Evolutionary conservation across 805 yeast species (phyloP).

Genomic region (Pichia manshurica): DNA sequence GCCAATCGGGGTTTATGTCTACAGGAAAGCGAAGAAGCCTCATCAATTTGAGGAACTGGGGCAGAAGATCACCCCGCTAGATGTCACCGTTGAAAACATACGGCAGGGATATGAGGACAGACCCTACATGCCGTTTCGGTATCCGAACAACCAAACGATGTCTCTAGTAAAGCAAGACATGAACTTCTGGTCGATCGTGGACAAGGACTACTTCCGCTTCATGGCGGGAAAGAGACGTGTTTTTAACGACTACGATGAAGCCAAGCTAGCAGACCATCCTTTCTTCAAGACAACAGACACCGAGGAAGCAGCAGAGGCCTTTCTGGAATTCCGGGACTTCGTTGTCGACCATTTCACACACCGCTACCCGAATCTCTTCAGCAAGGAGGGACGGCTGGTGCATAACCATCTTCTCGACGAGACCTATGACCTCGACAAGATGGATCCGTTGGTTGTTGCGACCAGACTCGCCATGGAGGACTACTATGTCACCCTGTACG

Average conservation of each 20-base stretch:
- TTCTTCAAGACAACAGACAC: conserved; percentile 34
- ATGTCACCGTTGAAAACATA: conserved; percentile 18
- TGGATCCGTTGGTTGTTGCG: conserved; percentile 40
- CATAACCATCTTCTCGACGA: conserved; percentile 40
- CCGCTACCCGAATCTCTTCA: conserved; percentile 41
- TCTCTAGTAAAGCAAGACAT: conserved; percentile 43
- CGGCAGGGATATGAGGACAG: conserved; percentile 29
- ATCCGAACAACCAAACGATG: conserved; percentile 53
- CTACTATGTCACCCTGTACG: conserved; percentile 37
- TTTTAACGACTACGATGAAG: conserved; percentile 35
- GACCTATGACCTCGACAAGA: conserved; percentile 37
- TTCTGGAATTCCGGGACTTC: conserved; percentile 38
- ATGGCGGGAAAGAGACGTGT: conserved; percentile 37
- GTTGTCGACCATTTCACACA: conserved; percentile 38
- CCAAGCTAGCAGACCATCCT: conserved; percentile 24
- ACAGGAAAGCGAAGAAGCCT: background rate
- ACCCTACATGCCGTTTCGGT: conserved; percentile 49
- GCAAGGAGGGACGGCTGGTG: conserved; percentile 30
- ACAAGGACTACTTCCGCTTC: conserved; percentile 39
- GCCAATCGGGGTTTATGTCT: background rate
- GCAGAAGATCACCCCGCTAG: conserved; percentile 17
- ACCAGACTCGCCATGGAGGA: conserved; percentile 48
- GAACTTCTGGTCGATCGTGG: conserved; percentile 48
- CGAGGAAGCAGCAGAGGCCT: conserved; percentile 32
- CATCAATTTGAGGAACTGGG: conserved; percentile 10